Evolutionary conservation across 805 yeast species (phyloP).

Genomic region (Wickerhamiella domercqiae): DNA sequence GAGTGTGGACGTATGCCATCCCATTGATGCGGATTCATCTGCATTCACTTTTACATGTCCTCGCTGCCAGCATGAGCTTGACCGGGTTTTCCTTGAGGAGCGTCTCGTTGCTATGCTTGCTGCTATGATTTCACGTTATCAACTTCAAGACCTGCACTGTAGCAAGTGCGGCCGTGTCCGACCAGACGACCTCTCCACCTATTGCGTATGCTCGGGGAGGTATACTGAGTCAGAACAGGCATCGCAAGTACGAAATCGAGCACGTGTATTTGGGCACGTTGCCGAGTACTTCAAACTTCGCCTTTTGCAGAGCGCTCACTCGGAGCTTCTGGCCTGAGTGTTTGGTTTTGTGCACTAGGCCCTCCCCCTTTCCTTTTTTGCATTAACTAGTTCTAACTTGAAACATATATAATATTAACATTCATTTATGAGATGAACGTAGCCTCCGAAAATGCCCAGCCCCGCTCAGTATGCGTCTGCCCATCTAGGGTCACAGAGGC

Average conservation of each 20-base stretch:
- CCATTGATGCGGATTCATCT: constrained; percentile 18
- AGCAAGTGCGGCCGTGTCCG: constrained; percentile 55
- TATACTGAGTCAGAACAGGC: constrained; percentile 32
- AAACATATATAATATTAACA: no score
- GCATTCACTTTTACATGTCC: constrained; percentile 37
- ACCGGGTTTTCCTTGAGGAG: constrained; percentile 64
- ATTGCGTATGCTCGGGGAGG: constrained; percentile 76
- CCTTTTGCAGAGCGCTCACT: constrained; percentile 27
- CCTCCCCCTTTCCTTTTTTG: not conserved
- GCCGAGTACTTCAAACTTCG: constrained; percentile 45
- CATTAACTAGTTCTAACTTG: not conserved
- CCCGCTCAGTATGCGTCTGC: constrained; percentile 34
- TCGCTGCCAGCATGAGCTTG: constrained; percentile 48
- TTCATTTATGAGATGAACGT: constrained; percentile 51
- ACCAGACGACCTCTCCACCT: constrained; percentile 50
- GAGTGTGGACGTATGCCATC: constrained; percentile 69
- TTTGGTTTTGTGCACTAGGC: no score
- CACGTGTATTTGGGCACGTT: constrained; percentile 40
- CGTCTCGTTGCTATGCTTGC: constrained; percentile 50
- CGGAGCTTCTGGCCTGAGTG: not conserved
- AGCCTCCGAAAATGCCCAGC: constrained; percentile 61
- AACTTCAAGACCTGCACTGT: constrained; percentile 72
- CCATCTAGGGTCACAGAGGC: constrained; percentile 32
- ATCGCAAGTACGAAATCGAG: constrained; percentile 27
- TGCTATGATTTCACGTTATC: constrained; percentile 40